phyloP scores from a whole-genome alignment of 202 grass and related monocot genomes.

The Setaria viridis region DNA sequence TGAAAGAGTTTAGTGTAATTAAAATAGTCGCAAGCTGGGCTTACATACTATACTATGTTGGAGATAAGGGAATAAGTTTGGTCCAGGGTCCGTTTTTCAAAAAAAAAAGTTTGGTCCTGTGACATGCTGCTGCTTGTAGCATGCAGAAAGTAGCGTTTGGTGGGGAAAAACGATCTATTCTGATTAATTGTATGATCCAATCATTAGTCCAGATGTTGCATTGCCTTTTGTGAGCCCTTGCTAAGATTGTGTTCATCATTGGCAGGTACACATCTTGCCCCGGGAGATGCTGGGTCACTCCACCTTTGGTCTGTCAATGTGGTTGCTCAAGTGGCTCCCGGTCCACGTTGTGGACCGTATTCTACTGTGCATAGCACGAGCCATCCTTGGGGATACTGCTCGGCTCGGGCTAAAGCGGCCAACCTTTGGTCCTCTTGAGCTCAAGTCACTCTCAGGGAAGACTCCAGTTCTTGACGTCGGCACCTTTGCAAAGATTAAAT shows the following conservation, averaged over 20 bases:
- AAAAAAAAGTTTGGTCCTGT: slow-evolving; percentile 2
- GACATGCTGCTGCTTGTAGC: slow-evolving; percentile 65
- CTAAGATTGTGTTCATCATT: slow-evolving; percentile 61
- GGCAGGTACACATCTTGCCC: slow-evolving; percentile 95
- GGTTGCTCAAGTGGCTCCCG: slow-evolving; percentile 88
- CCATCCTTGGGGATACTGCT: slow-evolving; percentile 80
- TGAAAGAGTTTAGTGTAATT: slow-evolving; percentile 64
- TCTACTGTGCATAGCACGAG: slow-evolving; percentile 65
- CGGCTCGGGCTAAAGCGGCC: slow-evolving; percentile 81
- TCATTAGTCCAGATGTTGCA: slow-evolving; percentile 72
- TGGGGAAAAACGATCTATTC: slow-evolving; percentile 32
- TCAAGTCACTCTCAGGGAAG: slow-evolving; percentile 92
- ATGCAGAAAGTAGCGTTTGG: slow-evolving; percentile 59
- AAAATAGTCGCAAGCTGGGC: slow-evolving; percentile 52
- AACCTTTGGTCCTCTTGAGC: slow-evolving; percentile 77
- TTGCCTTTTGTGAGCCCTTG: slow-evolving; percentile 51
- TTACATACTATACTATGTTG: slow-evolving; percentile 64
- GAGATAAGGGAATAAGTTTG: slow-evolving; percentile 71
- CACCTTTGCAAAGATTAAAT: slow-evolving; percentile 88
- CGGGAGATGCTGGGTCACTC: slow-evolving; percentile 90
- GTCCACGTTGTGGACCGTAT: slow-evolving; percentile 74
- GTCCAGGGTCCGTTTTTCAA: slow-evolving; percentile 37
- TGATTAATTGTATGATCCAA: slow-evolving; percentile 64
- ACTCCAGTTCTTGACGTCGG: slow-evolving; percentile 97
- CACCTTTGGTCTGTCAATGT: slow-evolving; percentile 90